Conservation (phyloP, 495 filamentous ascomycete species). For the Sphaerosporella brunnea region DNA sequence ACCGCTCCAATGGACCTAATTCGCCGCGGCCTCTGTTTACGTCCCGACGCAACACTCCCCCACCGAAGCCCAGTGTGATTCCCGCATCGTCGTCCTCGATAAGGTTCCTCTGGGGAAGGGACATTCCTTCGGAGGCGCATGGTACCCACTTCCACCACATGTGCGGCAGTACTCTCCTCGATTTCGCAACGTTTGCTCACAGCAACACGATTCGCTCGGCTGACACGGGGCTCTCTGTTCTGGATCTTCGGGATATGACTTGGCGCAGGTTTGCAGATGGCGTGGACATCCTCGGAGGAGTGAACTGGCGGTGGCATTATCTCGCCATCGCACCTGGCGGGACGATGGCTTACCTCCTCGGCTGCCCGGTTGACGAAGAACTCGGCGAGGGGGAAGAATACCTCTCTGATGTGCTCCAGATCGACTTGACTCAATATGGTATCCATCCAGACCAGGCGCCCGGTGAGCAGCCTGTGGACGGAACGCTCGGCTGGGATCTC, state of each 20-base stretch:
- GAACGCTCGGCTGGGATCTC: conserved; percentile 24
- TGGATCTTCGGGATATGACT: conserved; percentile 67
- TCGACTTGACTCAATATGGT: conserved; percentile 47
- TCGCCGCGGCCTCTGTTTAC: conserved; percentile 32
- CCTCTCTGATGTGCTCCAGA: conserved; percentile 77
- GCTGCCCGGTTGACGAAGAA: conserved; percentile 56
- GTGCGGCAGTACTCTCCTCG: conserved; percentile 77
- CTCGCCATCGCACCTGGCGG: conserved; percentile 83
- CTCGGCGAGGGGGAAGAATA: conserved; percentile 57
- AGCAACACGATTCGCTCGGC: conserved; percentile 61
- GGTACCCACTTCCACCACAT: conserved; percentile 91
- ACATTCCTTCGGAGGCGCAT: conserved; percentile 69
- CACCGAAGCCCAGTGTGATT: conserved; percentile 30
- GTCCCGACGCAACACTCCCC: conserved; percentile 28
- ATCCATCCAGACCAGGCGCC: conserved; percentile 9
- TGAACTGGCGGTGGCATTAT: conserved; percentile 89
- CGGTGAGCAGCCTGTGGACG: conserved; percentile 17
- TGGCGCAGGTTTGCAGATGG: conserved; percentile 93
- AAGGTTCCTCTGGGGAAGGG: conserved; percentile 71
- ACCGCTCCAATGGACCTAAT: conserved; percentile 25
- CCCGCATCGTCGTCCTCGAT: conserved; percentile 69
- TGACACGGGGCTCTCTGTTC: conserved; percentile 74
- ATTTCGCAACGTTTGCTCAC: conserved; percentile 84
- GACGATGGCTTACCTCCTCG: conserved; percentile 92
- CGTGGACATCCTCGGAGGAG: conserved; percentile 65